Conservation (phyloP, 495 filamentous ascomycete species). For the Trichoderma reesei region DNA sequence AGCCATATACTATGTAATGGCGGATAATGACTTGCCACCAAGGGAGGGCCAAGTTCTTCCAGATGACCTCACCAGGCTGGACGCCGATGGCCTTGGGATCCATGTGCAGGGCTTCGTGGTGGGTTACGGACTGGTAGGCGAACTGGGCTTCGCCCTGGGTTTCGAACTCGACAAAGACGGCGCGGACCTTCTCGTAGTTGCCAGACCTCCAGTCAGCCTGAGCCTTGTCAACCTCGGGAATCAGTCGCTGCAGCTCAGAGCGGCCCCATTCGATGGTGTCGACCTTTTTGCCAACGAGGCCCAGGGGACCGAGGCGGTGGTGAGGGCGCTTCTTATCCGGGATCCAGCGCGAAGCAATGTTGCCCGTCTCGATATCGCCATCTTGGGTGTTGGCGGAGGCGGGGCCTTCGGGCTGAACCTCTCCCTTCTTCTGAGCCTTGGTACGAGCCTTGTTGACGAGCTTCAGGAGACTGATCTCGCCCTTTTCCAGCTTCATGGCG, state of each 20-base stretch:
- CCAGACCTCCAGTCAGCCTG: slow-evolving; percentile 66
- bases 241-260: slow-evolving; percentile 66
- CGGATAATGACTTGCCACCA: slow-evolving; percentile 82
- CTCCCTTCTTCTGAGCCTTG: slow-evolving; percentile 63
- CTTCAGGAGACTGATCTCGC: slow-evolving; percentile 80
- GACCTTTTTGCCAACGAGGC: slow-evolving; percentile 81
- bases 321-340: slow-evolving; percentile 74
- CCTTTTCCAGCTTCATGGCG: slow-evolving; percentile 78
- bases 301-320: slow-evolving; percentile 65
- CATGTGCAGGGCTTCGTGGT: slow-evolving; percentile 89
- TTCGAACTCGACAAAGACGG: slow-evolving; percentile 85
- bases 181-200: slow-evolving; percentile 55
- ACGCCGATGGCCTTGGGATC: slow-evolving; percentile 82
- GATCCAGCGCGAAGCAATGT: slow-evolving; percentile 70
- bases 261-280: slow-evolving; percentile 93
- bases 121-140: slow-evolving; percentile 76
- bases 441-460: slow-evolving; percentile 68
- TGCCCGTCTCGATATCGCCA: slow-evolving; percentile 56
- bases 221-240: slow-evolving; percentile 65
- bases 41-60: slow-evolving; percentile 73
- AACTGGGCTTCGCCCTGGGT: slow-evolving; percentile 73
- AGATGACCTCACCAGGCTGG: slow-evolving; percentile 77
- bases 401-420: slow-evolving; percentile 27
- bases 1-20: slow-evolving; percentile 54
- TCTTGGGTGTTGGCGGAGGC: slow-evolving; percentile 9